Percentiles rank a stretch among this genome's conserved stretches.
Conservation (phyloP, 306 rosid genomes). For the Nissolia schottii region DNA sequence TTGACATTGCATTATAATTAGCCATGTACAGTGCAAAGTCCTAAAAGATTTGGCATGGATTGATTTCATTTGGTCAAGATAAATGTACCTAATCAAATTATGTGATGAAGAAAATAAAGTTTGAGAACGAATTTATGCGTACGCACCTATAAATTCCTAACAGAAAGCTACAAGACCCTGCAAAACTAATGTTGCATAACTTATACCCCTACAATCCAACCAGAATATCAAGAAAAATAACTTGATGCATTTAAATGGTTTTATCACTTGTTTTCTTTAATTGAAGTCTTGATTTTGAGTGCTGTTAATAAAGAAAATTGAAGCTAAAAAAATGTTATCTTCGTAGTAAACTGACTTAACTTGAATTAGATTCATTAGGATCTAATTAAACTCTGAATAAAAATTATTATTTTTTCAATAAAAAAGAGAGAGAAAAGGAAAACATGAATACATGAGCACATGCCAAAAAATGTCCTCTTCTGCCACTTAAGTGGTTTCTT, state of each 20-base stretch:
- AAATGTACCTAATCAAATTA: not conserved
- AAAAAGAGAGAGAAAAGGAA: not conserved
- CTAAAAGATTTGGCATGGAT: not conserved
- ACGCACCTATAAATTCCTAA: too few relatives aligned
- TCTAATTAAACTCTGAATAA: too few relatives aligned
- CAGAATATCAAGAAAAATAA: too few relatives aligned
- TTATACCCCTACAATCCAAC: too few relatives aligned
- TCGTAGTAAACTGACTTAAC: too few relatives aligned
- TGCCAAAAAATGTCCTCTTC: not conserved
- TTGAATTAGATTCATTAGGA: too few relatives aligned
- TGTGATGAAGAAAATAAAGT: not conserved
- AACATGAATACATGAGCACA: not conserved
- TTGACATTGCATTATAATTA: not conserved
- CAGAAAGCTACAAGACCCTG: not conserved
- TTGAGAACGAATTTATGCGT: not conserved
- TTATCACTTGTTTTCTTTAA: too few relatives aligned
- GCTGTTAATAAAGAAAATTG: too few relatives aligned
- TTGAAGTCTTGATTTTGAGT: not conserved
- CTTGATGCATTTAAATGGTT: too few relatives aligned
- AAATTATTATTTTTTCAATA: too few relatives aligned
- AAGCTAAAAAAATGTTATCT: too few relatives aligned
- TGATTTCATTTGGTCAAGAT: not conserved
- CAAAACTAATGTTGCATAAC: too few relatives aligned
- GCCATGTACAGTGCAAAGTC: not conserved
- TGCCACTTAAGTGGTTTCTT: not conserved